A percentile compares a stretch with the other conserved stretches of the same genome.
Evolutionary conservation across 129 eudicot genomes (phyloP).

Genomic region (Centaurea solstitialis): DNA sequence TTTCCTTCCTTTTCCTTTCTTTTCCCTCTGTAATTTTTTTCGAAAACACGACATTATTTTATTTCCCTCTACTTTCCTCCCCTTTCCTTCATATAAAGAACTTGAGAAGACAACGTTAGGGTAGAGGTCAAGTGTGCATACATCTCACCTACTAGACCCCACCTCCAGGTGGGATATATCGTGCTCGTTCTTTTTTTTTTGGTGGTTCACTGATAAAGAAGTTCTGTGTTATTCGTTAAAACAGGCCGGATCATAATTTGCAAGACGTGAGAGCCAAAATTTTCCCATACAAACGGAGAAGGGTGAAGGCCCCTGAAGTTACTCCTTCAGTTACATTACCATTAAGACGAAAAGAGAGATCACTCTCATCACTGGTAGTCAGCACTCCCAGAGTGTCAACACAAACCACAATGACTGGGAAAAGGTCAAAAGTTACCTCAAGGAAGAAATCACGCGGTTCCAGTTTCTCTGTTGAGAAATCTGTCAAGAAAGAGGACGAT

Average conservation of each 20-base stretch:
- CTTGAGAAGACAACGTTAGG: not conserved
- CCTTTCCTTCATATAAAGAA: not conserved
- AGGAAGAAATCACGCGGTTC: conserved; percentile 67
- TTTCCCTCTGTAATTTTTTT: too few relatives aligned
- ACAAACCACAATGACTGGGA: conserved; percentile 68
- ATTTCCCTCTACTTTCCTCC: too few relatives aligned
- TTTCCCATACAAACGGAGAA: conserved; percentile 71
- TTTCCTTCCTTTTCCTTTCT: too few relatives aligned
- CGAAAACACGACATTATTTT: too few relatives aligned
- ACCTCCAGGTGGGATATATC: too few relatives aligned
- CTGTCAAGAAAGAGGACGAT: conserved; percentile 55
- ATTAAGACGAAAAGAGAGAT: conserved; percentile 75
- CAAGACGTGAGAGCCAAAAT: conserved; percentile 82
- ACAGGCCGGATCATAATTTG: conserved; percentile 90
- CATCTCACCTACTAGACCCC: not conserved
- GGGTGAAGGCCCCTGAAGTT: conserved; percentile 69
- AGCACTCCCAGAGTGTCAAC: conserved; percentile 73
- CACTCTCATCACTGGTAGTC: conserved; percentile 81
- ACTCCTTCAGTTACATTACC: conserved; percentile 52
- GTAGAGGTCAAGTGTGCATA: not conserved
- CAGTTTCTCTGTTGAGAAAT: conserved; percentile 56
- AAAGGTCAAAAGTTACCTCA: conserved; percentile 60
- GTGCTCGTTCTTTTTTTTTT: not conserved
- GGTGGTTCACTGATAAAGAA: conserved; percentile 4
- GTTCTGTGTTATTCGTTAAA: conserved; percentile 5